Conservation (phyloP, 495 filamentous ascomycete species). For the Glonium stellatum region DNA sequence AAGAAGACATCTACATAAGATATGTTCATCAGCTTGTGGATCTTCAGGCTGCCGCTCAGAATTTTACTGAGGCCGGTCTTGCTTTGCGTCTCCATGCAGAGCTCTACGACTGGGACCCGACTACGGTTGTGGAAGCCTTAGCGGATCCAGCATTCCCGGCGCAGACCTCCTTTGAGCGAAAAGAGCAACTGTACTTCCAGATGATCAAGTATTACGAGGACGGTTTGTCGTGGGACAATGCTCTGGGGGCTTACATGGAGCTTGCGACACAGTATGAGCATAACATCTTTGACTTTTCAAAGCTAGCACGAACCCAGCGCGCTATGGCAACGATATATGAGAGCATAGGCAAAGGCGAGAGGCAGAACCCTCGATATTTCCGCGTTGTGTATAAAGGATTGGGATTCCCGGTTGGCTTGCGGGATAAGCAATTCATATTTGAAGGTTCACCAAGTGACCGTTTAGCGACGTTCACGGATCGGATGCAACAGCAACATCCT, state of each 20-base stretch:
- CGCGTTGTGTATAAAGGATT: slow-evolving; percentile 86
- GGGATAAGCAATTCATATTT: slow-evolving; percentile 91
- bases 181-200: slow-evolving; percentile 84
- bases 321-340: slow-evolving; percentile 95
- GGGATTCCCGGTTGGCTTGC: slow-evolving; percentile 71
- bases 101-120: slow-evolving; percentile 84
- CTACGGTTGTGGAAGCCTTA: slow-evolving; percentile 58
- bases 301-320: slow-evolving; percentile 78
- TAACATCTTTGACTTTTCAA: slow-evolving; percentile 83
- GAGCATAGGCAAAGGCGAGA: slow-evolving; percentile 70
- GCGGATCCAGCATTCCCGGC: slow-evolving; percentile 68
- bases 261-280: slow-evolving; percentile 82
- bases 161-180: slow-evolving; percentile 86
- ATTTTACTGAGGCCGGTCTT: slow-evolving; percentile 85
- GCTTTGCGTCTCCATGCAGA: slow-evolving; percentile 88
- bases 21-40: slow-evolving; percentile 91
- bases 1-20: slow-evolving; percentile 92
- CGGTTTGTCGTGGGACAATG: slow-evolving; percentile 84
- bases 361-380: slow-evolving; percentile 77
- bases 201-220: slow-evolving; percentile 95
- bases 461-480: slow-evolving; percentile 76
- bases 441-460: slow-evolving; percentile 73
- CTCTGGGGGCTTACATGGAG: slow-evolving; percentile 84
- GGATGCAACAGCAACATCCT: slow-evolving; percentile 87
- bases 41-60: slow-evolving; percentile 64